These are phyloP conservation scores for Mycena citricolor DNA, from an alignment of 1,284 basidiomycete species.

Conservation along the genomic window DNA sequence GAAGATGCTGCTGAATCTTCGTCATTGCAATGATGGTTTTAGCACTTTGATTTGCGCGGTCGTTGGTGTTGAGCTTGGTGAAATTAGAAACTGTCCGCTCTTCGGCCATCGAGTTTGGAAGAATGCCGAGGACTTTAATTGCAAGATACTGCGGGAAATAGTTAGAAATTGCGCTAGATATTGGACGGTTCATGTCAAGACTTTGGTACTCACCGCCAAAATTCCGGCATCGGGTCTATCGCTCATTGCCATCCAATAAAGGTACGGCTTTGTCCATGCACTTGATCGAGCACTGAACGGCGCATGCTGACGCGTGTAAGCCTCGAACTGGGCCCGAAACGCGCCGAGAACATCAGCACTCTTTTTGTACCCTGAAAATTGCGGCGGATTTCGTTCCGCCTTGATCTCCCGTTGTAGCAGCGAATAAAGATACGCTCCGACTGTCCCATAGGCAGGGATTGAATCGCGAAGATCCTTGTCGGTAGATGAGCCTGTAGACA, in stretches of 20 bases:
- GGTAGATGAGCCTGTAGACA: background rate
- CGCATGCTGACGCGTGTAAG: constrained; percentile 5
- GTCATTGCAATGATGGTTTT: constrained; percentile 3
- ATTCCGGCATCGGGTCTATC: background rate
- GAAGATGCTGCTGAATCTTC: constrained; percentile 5
- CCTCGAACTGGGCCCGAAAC: background rate
- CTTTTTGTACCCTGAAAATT: background rate
- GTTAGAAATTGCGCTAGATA: background rate
- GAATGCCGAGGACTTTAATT: constrained; percentile 15
- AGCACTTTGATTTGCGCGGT: constrained; percentile 5
- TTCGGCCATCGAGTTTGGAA: constrained; percentile 16
- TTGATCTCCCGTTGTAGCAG: background rate
- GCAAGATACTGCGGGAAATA: constrained; percentile 7
- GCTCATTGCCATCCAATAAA: background rate
- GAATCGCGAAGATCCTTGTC: background rate
- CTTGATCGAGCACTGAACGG: constrained; percentile 4
- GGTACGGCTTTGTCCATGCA: background rate
- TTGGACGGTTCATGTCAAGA: background rate
- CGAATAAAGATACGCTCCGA: background rate
- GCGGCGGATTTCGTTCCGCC: background rate
- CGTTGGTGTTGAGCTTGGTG: constrained; percentile 3
- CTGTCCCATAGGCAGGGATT: background rate
- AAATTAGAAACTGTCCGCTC: constrained; percentile 18
- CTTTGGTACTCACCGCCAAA: constrained; percentile 2
- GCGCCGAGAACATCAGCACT: background rate